Base-by-base conservation (phyloP, 805 yeast species). In the Suhomyces sp. region DNA sequence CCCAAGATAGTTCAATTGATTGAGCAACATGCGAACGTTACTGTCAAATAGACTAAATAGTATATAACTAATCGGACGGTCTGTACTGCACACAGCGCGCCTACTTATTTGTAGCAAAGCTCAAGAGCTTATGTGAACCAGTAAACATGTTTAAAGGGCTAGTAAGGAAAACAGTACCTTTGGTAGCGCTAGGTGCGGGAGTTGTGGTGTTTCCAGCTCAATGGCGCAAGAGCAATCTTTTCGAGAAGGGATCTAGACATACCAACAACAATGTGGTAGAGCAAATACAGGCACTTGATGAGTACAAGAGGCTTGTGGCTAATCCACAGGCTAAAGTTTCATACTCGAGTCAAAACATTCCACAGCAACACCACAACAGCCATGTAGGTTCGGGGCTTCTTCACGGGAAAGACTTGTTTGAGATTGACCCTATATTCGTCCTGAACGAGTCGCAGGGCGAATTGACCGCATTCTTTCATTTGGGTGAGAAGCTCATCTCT, bases 401-500 rank as follows among this genome's bases (percentile, higher is more conserved):
- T 47, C 82, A 81, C 57, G 92, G 96, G 0, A 81, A 82, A 2
- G 78, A 82, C 15, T 79, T 83, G 54, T 71, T 88, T 55, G 89
- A 86, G 51, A 80, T 88, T 22, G 96, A 89, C 60, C 97, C 97
- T 0, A 67, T 89, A 17, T 76, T 85, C 10, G 85, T 87, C 61
- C 60, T 75, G 43, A 76, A 87, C 58, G 66, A 67, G 17, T 61
- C 72, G 25, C 72, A 74, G 1, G 82, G 83, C 1, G 83, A 84
- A 55, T 57, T 88, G 50, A 76, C 79, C 6, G 83, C 85, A 1
- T 84, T 89, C 60, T 83, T 83, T 59, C 91, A 88, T 60, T 64
- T 92, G 37, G 97, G 97, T 1, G 64, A 72, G 4, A 75, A 78
- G 35, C 64, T 91, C 37, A 75, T 83, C 6, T 89, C 92, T 47